These are phyloP conservation scores for Austroboletus festivus DNA, from an alignment of 768 basidiomycete genomes.

Conservation along the genomic window DNA sequence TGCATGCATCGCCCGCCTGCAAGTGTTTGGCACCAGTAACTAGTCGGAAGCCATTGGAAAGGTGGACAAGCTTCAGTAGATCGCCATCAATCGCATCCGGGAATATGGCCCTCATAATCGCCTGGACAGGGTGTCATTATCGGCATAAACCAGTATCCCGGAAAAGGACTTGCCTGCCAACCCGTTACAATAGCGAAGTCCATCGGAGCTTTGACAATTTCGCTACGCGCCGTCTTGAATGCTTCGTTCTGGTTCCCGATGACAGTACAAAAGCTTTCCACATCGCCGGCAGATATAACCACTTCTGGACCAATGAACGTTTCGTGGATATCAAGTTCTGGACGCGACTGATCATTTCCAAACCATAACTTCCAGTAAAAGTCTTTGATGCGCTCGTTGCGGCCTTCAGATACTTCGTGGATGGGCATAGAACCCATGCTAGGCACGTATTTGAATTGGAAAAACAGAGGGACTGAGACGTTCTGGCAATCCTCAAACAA, in stretches of 20 bases:
- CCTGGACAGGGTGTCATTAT: conserved; percentile 44
- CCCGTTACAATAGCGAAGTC: conserved; percentile 98
- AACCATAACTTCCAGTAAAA: conserved; percentile 99
- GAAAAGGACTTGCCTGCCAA: conserved; percentile 75
- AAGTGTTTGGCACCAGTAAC: conserved; percentile 75
- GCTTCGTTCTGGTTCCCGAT: conserved; percentile 91
- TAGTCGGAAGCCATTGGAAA: conserved; percentile 95
- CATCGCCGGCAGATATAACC: conserved; percentile 66
- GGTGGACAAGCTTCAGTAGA: conserved; percentile 91
- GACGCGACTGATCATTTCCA: conserved; percentile 76
- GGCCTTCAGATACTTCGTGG: conserved; percentile 79
- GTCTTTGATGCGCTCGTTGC: conserved; percentile 89
- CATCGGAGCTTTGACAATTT: conserved; percentile 84
- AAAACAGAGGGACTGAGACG: conserved; percentile 70
- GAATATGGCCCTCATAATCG: conserved; percentile 99
- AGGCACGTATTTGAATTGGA: conserved; percentile 86
- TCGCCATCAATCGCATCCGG: conserved; percentile 90
- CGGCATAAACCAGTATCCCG: background rate
- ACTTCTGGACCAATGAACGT: conserved; percentile 87
- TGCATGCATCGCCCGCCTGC: conserved; percentile 84
- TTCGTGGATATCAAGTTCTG: conserved; percentile 75
- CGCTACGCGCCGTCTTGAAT: conserved; percentile 76
- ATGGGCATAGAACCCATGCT: conserved; percentile 88
- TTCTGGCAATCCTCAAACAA: conserved; percentile 82
- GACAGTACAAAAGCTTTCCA: conserved; percentile 89